Conservation (phyloP, 495 filamentous ascomycete genomes). For the Xylaria castorea region DNA sequence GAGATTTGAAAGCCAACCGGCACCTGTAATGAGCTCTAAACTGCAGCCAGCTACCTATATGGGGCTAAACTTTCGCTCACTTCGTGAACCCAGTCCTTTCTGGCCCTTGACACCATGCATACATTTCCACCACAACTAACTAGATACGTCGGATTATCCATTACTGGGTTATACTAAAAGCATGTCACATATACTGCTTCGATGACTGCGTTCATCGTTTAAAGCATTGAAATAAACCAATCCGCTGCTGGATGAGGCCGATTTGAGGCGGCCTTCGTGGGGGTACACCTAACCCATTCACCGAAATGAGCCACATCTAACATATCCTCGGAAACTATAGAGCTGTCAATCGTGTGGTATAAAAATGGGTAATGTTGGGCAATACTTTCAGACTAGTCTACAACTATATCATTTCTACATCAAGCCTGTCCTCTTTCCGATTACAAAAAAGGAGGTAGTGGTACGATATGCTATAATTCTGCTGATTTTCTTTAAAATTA, state of each 20-base stretch:
- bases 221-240: neutral
- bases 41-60: neutral
- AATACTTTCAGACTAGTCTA: neutral
- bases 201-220: neutral
- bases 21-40: neutral
- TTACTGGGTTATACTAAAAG: neutral
- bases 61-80: neutral
- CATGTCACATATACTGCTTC: neutral
- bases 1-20: neutral
- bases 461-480: neutral
- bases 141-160: neutral
- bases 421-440: neutral
- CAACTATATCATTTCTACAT: neutral
- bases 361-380: neutral
- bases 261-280: neutral
- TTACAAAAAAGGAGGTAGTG: neutral
- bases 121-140: neutral
- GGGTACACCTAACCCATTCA: neutral
- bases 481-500: neutral
- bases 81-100: neutral
- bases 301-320: neutral
- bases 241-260: neutral
- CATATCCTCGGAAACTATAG: neutral
- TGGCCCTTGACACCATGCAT: neutral
- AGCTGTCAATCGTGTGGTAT: neutral